Base-by-base conservation (phyloP, 495 filamentous ascomycete genomes). In the Penicillium simplicissimum region DNA sequence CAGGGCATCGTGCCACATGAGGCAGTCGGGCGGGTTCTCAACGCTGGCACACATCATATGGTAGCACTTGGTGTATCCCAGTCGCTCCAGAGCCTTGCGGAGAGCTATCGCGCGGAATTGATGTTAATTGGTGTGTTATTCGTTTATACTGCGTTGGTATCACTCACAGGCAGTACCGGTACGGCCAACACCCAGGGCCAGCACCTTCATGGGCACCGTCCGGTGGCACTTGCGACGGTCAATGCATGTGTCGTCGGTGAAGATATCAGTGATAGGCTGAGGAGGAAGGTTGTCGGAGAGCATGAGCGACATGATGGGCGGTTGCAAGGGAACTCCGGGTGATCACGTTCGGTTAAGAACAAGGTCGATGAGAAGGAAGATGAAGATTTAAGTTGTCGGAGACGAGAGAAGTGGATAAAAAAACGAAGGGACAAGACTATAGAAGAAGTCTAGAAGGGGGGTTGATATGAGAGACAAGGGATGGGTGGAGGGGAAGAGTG, bases 131-230 rank as follows among this genome's bases (percentile, higher is more conserved):
- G 8, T 5, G 17, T 21, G 13, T 8, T 19, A 21, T 13, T 21
- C 7, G 42, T 21, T 21, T 23, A 45, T 23, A 40, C 42, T 21
- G 19, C 7, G 14, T 45, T 1, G n/a, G 8, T 21, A 35, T 31
- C 36, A 76, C 82, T 71, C 68, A 87, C 85, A 89, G 31, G 85
- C 84, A 68, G 87, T 89, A 69, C 85, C 86, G n/a, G 87, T 89
- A 65, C 87, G 75, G 57, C 84, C 81, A 36, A 88, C 79, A 49
- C 87, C 85, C 6, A 89, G 78, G 57, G 80, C 80, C 31, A 89
- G 78, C 55, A 89, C 85, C 71, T 84, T 80, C 85, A 90, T 88
- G 17, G 86, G 85, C 51, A 89, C 86, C 19, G 78, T 83, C 35
- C 87, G 81, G 62, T 81, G 80, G 71, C 85, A 85, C 76, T 87